Evolutionary conservation across 2,329 filamentous ascomycete species (phyloP), one percentile per base, ranked within the genome.

Genomic region (Arthrinium phaeospermum): DNA sequence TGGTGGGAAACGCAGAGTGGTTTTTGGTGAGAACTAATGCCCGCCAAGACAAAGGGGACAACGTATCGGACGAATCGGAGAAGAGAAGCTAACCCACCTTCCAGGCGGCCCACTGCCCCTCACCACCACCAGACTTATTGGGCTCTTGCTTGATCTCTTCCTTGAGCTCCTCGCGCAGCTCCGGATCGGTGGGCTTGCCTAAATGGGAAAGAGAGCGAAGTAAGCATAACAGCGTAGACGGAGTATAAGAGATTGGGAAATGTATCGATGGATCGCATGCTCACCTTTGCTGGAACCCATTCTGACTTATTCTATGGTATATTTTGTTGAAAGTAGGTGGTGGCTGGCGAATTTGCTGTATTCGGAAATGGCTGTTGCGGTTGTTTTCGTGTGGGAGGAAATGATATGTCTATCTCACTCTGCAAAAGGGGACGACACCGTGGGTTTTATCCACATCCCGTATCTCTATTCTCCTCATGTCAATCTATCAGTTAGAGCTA

Each of bases 41-140:
- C 37, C 8, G 37, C 37, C 37, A 41, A 41, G 10, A 41, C 37
- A 8, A 10, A 30, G 27, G 27, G 27, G 27, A 10, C 6, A 7
- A 41, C 8, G 1, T 10, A 41, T 41, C 37, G 19, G 46, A 49
- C 46, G 46, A 49, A 22, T 49, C 2, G 22, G 22, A 49, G 22
- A 70, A 75, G 75, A 75, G 4, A 73, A n/a, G 73, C 10, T 30
- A 1, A 14, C 68, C 72, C 41, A 80, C 81, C 78, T 83, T 83
- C 81, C 81, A 83, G 0, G 81, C 81, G 2, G 81, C 74, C 81
- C 81, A 83, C 71, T 82, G 79, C 16, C 83, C 83, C 71, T 83
- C 75, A 1, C 83, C 83, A 19, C 81, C 82, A 41, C 83, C 83
- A 0, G 80, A 82, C 71, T 84, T 84, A 70, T 84, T 84, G 0